These are phyloP conservation scores for Echites panduratus DNA, from an alignment of 257 asterid species.

Conservation along the genomic window DNA sequence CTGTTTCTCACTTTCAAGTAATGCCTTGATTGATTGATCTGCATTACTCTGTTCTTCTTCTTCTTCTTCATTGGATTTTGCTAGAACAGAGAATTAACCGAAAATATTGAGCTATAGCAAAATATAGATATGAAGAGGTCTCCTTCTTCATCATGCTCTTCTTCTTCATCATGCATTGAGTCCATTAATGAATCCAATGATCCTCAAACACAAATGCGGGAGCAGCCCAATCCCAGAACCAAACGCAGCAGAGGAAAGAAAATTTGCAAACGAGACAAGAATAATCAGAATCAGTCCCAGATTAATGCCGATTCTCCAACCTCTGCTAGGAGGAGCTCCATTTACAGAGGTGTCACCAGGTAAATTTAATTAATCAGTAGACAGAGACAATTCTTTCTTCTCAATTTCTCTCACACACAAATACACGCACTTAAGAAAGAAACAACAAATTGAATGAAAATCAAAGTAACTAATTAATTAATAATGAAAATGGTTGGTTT, in stretches of 20 bases:
- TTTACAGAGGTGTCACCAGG: constrained; percentile 94
- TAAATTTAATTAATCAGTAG: neutral
- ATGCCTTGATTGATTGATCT: neutral
- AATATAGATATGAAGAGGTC: constrained; percentile 37
- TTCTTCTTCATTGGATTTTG: too few relatives aligned
- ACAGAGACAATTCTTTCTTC: too few relatives aligned
- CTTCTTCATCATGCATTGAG: constrained; percentile 63
- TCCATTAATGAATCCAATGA: constrained; percentile 5
- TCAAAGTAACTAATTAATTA: too few relatives aligned
- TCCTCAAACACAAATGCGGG: constrained; percentile 10
- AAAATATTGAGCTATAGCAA: too few relatives aligned
- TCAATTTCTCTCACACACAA: neutral
- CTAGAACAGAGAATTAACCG: neutral
- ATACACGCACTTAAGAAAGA: neutral
- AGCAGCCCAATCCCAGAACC: constrained; percentile 12
- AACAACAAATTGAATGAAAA: neutral
- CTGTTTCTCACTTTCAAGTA: neutral
- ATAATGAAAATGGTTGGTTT: too few relatives aligned
- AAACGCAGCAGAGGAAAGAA: constrained; percentile 30
- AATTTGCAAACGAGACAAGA: constrained; percentile 2
- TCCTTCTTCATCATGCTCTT: constrained; percentile 47
- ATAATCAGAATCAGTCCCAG: constrained; percentile 10
- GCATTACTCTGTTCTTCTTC: too few relatives aligned
- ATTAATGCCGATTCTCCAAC: constrained; percentile 29
- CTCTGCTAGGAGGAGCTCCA: constrained; percentile 65